phyloP scores from a whole-genome alignment of 2,329 filamentous ascomycete species.

The Westerdykella ornata region DNA sequence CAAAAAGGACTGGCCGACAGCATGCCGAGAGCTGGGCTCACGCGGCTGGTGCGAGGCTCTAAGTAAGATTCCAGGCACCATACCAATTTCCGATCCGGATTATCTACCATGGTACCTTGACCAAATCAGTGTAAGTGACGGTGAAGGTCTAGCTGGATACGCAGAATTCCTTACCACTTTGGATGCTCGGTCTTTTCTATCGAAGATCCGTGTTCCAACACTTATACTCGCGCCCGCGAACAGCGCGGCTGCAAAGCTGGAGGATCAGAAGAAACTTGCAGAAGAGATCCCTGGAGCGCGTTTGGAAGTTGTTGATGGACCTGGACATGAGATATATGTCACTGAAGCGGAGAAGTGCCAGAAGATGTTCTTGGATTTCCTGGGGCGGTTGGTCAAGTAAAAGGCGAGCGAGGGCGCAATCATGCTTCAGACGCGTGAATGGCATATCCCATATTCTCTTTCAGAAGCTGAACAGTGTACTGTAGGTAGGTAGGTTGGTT shows the following conservation, averaged over 20 bases:
- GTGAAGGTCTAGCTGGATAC: slow-evolving; percentile 31
- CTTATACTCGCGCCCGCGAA: slow-evolving; percentile 30
- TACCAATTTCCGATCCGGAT: slow-evolving; percentile 19
- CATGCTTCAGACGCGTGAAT: background rate
- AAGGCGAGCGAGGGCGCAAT: background rate
- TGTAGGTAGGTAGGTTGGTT: too few species aligned
- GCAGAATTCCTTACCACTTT: slow-evolving; percentile 29
- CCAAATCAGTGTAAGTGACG: slow-evolving; percentile 19
- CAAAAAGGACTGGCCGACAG: slow-evolving; percentile 21
- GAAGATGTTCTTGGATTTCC: slow-evolving; percentile 33
- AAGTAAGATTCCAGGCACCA: slow-evolving; percentile 25
- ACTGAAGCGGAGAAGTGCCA: slow-evolving; percentile 25
- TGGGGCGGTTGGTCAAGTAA: slow-evolving; percentile 4
- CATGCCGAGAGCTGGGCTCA: slow-evolving; percentile 26
- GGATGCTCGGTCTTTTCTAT: slow-evolving; percentile 26
- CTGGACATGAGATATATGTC: slow-evolving; percentile 35
- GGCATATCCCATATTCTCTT: background rate
- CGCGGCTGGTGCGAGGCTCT: slow-evolving; percentile 30
- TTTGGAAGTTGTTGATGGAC: slow-evolving; percentile 23
- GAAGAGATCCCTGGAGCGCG: slow-evolving; percentile 13
- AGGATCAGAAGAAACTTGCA: slow-evolving; percentile 21
- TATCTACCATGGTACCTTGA: slow-evolving; percentile 32
- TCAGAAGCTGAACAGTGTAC: too few species aligned
- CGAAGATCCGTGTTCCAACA: slow-evolving; percentile 24
- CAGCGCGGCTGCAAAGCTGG: slow-evolving; percentile 27